Percentiles rank a stretch among this genome's conserved stretches.
phyloP scores from a whole-genome alignment of 83 land plant genomes.

The Picea mariana region DNA sequence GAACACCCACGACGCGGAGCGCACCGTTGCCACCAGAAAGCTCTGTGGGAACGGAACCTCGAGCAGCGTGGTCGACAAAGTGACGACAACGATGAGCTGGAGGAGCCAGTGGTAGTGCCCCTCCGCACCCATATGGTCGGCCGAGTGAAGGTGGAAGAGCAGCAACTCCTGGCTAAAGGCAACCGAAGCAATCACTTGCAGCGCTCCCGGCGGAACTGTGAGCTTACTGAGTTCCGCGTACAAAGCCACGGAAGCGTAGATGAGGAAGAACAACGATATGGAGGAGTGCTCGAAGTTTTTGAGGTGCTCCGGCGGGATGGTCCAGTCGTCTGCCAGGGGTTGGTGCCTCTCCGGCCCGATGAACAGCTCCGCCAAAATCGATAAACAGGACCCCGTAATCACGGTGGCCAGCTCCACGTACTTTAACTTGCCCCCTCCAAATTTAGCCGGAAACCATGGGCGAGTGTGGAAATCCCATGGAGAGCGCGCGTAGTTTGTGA shows the following conservation, averaged over 20 bases:
- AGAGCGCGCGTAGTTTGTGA: slow-evolving; percentile 39
- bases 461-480: slow-evolving; percentile 40
- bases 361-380: slow-evolving; percentile 49
- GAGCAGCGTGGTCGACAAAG: slow-evolving; percentile 53
- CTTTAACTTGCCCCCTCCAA: slow-evolving; percentile 20
- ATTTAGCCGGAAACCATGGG: slow-evolving; percentile 64
- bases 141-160: slow-evolving; percentile 85
- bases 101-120: slow-evolving; percentile 91
- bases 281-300: slow-evolving; percentile 86
- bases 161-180: slow-evolving; percentile 76
- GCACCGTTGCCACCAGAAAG: slow-evolving; percentile 54
- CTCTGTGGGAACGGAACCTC: slow-evolving; percentile 43
- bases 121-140: slow-evolving; percentile 86
- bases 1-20: slow-evolving; percentile 56
- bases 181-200: slow-evolving; percentile 46
- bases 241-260: slow-evolving; percentile 52
- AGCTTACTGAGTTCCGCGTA: slow-evolving; percentile 22
- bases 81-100: slow-evolving; percentile 51
- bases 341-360: slow-evolving; percentile 39
- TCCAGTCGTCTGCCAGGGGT: slow-evolving; percentile 68
- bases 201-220: slow-evolving; percentile 20
- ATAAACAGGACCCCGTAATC: slow-evolving; percentile 41
- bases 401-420: slow-evolving; percentile 53
- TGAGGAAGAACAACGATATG: slow-evolving; percentile 61
- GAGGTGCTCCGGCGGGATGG: slow-evolving; percentile 73